Base-by-base conservation (phyloP, 2,329 filamentous ascomycete species). In the Blastomyces emzantsi region DNA sequence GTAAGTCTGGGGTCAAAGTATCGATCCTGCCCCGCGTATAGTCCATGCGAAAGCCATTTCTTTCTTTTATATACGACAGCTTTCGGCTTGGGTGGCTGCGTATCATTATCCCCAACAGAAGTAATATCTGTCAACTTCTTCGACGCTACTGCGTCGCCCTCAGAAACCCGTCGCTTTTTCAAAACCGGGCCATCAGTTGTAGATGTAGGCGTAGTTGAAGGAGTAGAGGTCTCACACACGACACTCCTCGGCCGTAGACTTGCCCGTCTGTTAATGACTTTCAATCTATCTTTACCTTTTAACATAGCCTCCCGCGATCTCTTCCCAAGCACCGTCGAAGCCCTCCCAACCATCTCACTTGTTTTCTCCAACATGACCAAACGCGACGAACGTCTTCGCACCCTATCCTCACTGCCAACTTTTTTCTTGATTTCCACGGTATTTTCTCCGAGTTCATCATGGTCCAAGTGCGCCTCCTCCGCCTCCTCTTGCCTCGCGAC, bases 21-120 rank as follows among this genome's bases (percentile, higher is more conserved):
- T 5, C 76, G 77, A 39, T 87, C 81, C 74, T 97, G 93, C 36
- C 94, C 94, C 0, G 90, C 87, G 71, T 95, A 97, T 17, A 97
- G 81, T 11, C 93, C 94, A 73, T 92, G 90, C 61, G 82, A 81
- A 62, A 95, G 80, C 84, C 90, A 97, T 68, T 86, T 87, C 79
- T 96, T 96, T 61, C 80, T 77, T 74, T 69, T 82, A 70, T 66
- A 72, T 36, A 61, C 71, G 60, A 67, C 64, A 47, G 68, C 56
- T 58, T 69, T 68, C 5, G 69, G 63, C 33, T 70, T 65, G 2
- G 62, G 62, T 22, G 49, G 30, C 15, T 62, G 39, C 15, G 67
- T 62, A 36, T 73, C 71, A 60, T 72, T 69, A 25, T 67, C 57
- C 5, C 64, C 64, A 25, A 64, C 33, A 28, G 67, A 45, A 58